Base-by-base conservation (phyloP, 1,139 yeast genomes). In the Yamadazyma dushanensis region DNA sequence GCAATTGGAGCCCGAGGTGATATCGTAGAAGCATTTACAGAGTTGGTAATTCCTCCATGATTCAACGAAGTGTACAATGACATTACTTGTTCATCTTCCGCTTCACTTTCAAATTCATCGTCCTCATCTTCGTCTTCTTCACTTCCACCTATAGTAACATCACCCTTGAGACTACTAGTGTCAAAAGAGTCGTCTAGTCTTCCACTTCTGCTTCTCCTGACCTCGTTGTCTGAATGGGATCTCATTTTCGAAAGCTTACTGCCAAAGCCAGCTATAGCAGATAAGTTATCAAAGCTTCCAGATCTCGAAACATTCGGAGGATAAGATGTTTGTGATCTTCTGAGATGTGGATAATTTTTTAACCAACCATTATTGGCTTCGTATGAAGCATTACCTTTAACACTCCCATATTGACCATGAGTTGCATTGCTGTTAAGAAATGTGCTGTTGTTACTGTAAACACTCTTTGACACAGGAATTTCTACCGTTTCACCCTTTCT, bases 401-500 rank as follows among this genome's bases (percentile, higher is more conserved):
- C 33, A 21, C 36, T 39, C 20, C 16, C 24, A 9, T 32, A 22
- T n/a, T 16, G 25, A 19, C 21, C 23, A 11, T 22, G 28, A 16
- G 24, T 23, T 11, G 10, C 16, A 18, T n/a, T 26, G 29, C 10
- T 5, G 21, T 16, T 19, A 14, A 29, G 31, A 14, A 19, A 21
- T 8, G 25, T 19, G 18, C 18, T 6, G 20, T 16, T 29, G 31
- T 13, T 28, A 18, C 20, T 11, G 31, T 15, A 16, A 11, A 26
- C 29, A 11, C 30, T 29, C 20, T 20, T 26, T 8, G 18, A 15
- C 4, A 29, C 1, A 1, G 86, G 83, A 16, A 85, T 84, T 51
- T 85, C 94, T 5, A 85, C 76, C 0, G 92, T 76, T 48, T 81
- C 94, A 2, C 95, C 95, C 22, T 78, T 75, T 40, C 89, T 61